A percentile compares a stretch with the other conserved stretches of the same genome.
Conservation (phyloP, 495 filamentous ascomycete species). For the Lasiosphaeriaceae sp. region DNA sequence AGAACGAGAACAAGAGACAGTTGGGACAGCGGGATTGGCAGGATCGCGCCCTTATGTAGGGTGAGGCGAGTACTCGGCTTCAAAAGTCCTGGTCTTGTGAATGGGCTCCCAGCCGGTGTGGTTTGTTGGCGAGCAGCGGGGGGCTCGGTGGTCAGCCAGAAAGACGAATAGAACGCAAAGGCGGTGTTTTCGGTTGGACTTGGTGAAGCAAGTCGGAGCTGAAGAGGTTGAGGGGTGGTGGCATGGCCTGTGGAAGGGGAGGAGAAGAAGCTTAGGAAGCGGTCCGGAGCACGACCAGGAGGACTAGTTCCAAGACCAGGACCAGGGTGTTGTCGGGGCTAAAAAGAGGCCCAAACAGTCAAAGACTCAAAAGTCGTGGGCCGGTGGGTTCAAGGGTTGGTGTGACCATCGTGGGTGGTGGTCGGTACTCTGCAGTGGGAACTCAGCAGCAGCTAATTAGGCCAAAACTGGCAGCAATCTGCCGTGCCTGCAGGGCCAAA, state of each 20-base stretch:
- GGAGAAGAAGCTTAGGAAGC: not conserved
- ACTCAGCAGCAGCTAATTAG: too few species aligned
- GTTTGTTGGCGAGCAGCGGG: not conserved
- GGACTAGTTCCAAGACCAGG: not conserved
- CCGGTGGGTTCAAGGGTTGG: not conserved
- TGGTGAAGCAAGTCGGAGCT: too few species aligned
- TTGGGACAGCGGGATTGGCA: not conserved
- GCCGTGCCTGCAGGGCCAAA: too few species aligned
- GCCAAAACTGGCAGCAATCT: too few species aligned
- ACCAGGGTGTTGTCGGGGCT: not conserved
- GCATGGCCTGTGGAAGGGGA: too few species aligned
- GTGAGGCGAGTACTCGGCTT: not conserved
- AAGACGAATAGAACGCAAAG: too few species aligned
- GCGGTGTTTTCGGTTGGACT: too few species aligned
- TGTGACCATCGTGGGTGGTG: not conserved
- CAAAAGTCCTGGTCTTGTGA: not conserved
- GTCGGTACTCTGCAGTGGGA: too few species aligned
- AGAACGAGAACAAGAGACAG: not conserved
- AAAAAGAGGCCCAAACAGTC: conserved; percentile 9
- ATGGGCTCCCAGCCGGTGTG: conserved; percentile 3
- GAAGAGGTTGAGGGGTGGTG: too few species aligned
- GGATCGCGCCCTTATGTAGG: not conserved
- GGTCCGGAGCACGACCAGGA: conserved; percentile 1
- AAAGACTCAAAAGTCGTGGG: not conserved
- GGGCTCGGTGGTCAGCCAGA: not conserved